Conservation (phyloP, 352 stramenopile genomes). For the Pythium biforme region DNA sequence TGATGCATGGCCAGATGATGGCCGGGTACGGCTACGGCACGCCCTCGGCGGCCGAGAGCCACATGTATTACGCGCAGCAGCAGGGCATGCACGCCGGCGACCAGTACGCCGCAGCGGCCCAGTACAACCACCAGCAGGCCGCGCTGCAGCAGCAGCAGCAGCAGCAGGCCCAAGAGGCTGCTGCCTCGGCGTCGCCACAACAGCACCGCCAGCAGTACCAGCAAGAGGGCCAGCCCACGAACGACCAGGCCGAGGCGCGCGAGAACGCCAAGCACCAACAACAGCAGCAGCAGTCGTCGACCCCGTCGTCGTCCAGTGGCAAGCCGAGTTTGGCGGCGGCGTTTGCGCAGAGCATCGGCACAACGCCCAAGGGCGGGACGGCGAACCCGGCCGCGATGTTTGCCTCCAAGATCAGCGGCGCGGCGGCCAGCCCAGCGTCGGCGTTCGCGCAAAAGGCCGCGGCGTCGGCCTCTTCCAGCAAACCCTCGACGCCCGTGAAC, state of each 20-base stretch:
- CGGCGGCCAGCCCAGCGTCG: conserved; percentile 15
- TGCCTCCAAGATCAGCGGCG: conserved; percentile 22
- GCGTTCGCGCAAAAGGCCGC: conserved; percentile 60
- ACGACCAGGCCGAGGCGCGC: conserved; percentile 17
- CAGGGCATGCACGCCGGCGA: no score
- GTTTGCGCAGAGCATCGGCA: conserved; percentile 41
- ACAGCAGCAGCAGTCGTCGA: conserved; percentile 10
- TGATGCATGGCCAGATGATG: conserved; percentile 43
- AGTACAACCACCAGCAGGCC: conserved; percentile 25
- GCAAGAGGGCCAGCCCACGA: conserved; percentile 25
- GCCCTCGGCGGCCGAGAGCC: conserved; percentile 4
- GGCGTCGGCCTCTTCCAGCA: conserved; percentile 9
- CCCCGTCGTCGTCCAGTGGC: background rate
- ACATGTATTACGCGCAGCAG: no score
- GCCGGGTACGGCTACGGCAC: conserved; percentile 34
- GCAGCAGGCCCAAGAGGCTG: background rate
- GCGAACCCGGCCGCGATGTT: conserved; percentile 59
- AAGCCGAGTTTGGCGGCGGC: conserved; percentile 31
- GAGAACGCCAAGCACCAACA: conserved; percentile 4
- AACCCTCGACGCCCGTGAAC: conserved; percentile 32
- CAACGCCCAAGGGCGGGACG: conserved; percentile 32
- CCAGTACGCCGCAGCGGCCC: conserved; percentile 21
- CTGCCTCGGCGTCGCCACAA: background rate
- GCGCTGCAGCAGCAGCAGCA: conserved; percentile 19
- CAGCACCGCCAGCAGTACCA: conserved; percentile 12